Evolutionary conservation across 768 basidiomycete genomes (phyloP).

Genomic region (Leccinum subgranulosum): DNA sequence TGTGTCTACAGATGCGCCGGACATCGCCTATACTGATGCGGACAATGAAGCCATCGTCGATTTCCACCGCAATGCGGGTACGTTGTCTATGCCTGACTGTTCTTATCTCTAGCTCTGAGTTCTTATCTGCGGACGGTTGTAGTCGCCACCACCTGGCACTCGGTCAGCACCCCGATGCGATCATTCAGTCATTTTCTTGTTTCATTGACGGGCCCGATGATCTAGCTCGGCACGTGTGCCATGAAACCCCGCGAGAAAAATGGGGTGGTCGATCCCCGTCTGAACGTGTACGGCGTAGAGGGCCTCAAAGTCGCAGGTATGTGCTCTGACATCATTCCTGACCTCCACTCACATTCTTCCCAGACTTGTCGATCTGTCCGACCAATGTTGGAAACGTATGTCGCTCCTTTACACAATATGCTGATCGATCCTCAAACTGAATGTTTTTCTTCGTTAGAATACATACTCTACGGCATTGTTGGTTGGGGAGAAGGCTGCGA

Average conservation of each 20-base stretch:
- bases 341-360: not conserved
- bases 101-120: not conserved
- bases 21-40: not conserved
- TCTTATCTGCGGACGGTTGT: not conserved
- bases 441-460: not conserved
- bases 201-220: not conserved
- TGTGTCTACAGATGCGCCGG: conserved; percentile 1
- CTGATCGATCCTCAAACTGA: not conserved
- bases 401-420: not conserved
- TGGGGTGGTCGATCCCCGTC: conserved; percentile 11
- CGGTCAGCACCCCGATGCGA: not conserved
- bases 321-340: not conserved
- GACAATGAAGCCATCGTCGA: not conserved
- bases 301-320: conserved; percentile 15
- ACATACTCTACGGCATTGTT: not conserved
- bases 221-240: conserved; percentile 47
- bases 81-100: not conserved
- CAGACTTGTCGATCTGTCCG: conserved; percentile 8
- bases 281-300: conserved; percentile 13
- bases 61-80: not conserved
- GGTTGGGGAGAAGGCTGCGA: not conserved
- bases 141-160: not conserved
- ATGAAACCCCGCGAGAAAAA: conserved; percentile 44
- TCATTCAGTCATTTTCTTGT: not conserved
- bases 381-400: conserved; percentile 6